These are phyloP conservation scores for Calycina marina DNA, from an alignment of 2,329 filamentous ascomycete genomes.

Conservation along the genomic window DNA sequence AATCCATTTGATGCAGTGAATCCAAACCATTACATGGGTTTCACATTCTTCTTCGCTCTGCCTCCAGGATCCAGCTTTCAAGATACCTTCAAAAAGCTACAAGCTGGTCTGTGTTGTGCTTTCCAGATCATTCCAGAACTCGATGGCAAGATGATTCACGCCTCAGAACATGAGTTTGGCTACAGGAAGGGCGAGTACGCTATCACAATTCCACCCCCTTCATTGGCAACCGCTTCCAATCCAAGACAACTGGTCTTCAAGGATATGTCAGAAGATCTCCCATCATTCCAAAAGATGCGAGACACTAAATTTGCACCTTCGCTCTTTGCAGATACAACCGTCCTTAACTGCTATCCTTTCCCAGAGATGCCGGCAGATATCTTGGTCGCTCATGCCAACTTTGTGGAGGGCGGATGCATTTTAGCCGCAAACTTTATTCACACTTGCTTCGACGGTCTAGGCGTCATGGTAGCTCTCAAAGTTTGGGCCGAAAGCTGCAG, in stretches of 20 bases:
- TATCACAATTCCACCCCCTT: conserved; percentile 3
- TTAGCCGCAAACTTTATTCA: conserved; percentile 3
- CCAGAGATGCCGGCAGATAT: conserved; percentile 3
- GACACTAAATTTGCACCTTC: conserved; percentile 2
- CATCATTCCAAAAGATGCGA: conserved; percentile 4
- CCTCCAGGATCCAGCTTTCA: conserved; percentile 1
- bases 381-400: conserved; percentile 4
- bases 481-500: conserved; percentile 4
- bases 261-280: conserved; percentile 1
- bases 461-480: conserved; percentile 3
- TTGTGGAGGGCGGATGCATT: conserved; percentile 4
- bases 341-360: conserved; percentile 4
- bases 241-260: conserved; percentile 4
- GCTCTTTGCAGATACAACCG: neutral
- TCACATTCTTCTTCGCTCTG: conserved; percentile 4
- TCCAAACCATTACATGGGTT: conserved; percentile 4
- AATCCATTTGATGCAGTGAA: conserved; percentile 5
- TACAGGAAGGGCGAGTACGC: conserved; percentile 3
- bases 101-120: conserved; percentile 3
- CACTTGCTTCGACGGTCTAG: conserved; percentile 3
- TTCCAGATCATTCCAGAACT: conserved; percentile 3
- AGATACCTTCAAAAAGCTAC: conserved; percentile 1
- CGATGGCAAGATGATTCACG: conserved; percentile 3
- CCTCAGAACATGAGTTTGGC: conserved; percentile 4
- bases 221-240: conserved; percentile 1